phyloP scores from a whole-genome alignment of 441 rosid genomes.

The Erysimum cheiri region DNA sequence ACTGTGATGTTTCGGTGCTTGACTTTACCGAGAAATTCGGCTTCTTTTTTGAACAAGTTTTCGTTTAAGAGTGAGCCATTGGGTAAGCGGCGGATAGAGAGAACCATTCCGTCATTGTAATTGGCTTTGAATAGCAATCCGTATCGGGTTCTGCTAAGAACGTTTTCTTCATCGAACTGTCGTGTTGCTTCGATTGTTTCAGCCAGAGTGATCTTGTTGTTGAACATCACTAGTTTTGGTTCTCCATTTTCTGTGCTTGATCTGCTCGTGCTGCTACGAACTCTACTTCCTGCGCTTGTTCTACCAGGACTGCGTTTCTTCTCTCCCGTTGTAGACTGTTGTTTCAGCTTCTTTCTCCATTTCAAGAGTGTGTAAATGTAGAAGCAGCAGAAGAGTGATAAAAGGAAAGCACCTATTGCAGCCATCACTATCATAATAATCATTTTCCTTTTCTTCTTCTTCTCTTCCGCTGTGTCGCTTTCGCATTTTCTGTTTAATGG shows the following conservation, averaged over 20 bases:
- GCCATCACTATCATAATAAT: conserved; percentile 63
- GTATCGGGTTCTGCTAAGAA: conserved; percentile 77
- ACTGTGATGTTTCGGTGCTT: conserved; percentile 89
- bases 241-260: conserved; percentile 88
- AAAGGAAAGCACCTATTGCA: conserved; percentile 63
- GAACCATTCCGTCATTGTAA: conserved; percentile 93
- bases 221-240: conserved; percentile 94
- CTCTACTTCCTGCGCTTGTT: conserved; percentile 85
- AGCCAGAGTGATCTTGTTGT: conserved; percentile 84
- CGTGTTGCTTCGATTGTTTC: conserved; percentile 92
- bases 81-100: conserved; percentile 77
- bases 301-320: conserved; percentile 91
- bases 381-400: conserved; percentile 85
- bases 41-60: conserved; percentile 81
- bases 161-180: conserved; percentile 93
- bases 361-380: conserved; percentile 78
- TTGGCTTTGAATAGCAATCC: conserved; percentile 89
- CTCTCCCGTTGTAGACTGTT: conserved; percentile 70
- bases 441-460: conserved; percentile 61
- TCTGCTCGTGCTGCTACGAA: conserved; percentile 77
- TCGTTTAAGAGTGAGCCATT: conserved; percentile 72
- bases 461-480: conserved; percentile 39
- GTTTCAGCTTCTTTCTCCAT: conserved; percentile 85
- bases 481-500: conserved; percentile 66
- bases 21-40: conserved; percentile 81